Conservation (phyloP, 495 filamentous ascomycete species). For the Terfezia boudieri region DNA sequence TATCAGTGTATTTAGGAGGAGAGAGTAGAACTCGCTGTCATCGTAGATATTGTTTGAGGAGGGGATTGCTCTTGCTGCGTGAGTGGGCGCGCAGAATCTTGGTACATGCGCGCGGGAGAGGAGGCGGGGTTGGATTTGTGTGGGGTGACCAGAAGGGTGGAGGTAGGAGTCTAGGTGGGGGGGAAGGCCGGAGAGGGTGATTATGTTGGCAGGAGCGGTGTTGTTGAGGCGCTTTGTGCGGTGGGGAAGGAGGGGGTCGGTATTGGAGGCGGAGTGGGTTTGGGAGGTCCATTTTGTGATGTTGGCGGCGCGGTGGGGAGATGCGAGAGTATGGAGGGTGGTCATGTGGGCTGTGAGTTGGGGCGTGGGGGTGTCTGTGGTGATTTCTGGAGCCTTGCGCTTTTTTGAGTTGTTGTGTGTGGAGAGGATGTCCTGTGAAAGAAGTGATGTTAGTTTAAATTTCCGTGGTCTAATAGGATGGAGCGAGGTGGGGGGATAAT, state of each 20-base stretch:
- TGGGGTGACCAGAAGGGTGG: conserved; percentile 21
- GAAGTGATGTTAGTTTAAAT: conserved; percentile 40
- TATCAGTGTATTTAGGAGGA: conserved; percentile 74
- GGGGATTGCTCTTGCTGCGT: conserved; percentile 12
- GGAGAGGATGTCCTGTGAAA: conserved; percentile 11
- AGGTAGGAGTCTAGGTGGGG: neutral
- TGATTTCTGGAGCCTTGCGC: conserved; percentile 31
- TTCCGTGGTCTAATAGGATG: conserved; percentile 8
- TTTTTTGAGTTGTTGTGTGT: conserved; percentile 29
- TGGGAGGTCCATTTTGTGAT: conserved; percentile 50
- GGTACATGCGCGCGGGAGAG: conserved; percentile 5
- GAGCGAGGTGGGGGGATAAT: no score
- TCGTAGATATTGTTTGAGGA: conserved; percentile 38
- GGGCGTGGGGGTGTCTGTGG: conserved; percentile 29
- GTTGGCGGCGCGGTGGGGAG: conserved; percentile 29
- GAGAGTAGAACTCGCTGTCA: conserved; percentile 81
- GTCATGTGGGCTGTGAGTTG: conserved; percentile 56
- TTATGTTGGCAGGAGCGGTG: conserved; percentile 10
- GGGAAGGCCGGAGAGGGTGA: no score
- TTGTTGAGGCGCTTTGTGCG: conserved; percentile 32
- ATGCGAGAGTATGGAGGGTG: conserved; percentile 33
- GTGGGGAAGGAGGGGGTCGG: conserved; percentile 22
- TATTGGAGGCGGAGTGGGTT: conserved; percentile 18
- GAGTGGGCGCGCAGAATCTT: neutral
- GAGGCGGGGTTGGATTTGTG: conserved; percentile 24